A percentile compares a stretch with the other conserved stretches of the same genome.
These are phyloP conservation scores for Reutealis trisperma DNA, from an alignment of 345 rosid genomes.

Conservation along the genomic window DNA sequence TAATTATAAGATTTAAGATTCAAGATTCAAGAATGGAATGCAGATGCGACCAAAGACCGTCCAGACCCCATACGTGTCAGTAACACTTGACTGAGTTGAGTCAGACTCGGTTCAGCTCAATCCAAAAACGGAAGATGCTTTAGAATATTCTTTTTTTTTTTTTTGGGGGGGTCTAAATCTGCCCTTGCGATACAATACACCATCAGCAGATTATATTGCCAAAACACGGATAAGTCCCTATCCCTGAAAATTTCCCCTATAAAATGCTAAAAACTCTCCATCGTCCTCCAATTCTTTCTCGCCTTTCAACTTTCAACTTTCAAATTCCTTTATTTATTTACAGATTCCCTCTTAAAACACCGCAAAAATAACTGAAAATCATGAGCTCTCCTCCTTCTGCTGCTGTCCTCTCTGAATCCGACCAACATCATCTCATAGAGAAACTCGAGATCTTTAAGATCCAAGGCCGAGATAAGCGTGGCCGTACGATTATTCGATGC, in stretches of 20 bases:
- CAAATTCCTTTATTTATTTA: neutral
- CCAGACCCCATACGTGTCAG: constrained; percentile 3
- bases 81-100: neutral
- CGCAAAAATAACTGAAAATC: neutral
- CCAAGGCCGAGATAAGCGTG: constrained; percentile 72
- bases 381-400: constrained; percentile 15
- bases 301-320: neutral
- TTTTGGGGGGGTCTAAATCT: neutral
- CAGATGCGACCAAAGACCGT: neutral
- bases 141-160: constrained; percentile 29
- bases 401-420: constrained; percentile 6
- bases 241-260: neutral
- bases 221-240: constrained; percentile 8
- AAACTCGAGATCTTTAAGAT: constrained; percentile 65
- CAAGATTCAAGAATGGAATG: neutral
- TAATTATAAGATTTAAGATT: too few relatives aligned
- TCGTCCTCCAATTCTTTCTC: neutral
- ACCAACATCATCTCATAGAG: constrained; percentile 39
- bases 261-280: neutral
- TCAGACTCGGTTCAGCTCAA: neutral
- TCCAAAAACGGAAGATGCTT: constrained; percentile 42
- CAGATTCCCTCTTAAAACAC: constrained; percentile 17
- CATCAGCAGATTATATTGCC: neutral
- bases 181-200: neutral
- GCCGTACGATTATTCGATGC: constrained; percentile 63